These are phyloP conservation scores for Cymbopogon flexuosus DNA, from an alignment of 202 grass and related monocot species.

Conservation along the genomic window DNA sequence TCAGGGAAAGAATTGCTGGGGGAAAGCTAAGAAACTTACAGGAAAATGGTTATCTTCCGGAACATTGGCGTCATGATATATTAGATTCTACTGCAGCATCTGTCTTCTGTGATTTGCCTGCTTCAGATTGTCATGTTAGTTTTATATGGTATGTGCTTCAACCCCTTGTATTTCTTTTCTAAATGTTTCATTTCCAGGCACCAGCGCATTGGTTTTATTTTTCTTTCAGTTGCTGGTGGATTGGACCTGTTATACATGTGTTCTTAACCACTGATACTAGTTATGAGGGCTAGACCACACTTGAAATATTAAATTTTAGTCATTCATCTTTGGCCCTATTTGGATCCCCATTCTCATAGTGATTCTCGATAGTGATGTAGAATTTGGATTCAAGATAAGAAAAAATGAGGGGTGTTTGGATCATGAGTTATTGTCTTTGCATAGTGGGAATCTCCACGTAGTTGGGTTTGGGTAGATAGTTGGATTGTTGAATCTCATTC, in stretches of 20 bases:
- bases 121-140: conserved; percentile 33
- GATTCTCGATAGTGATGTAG: neutral
- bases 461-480: neutral
- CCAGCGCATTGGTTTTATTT: neutral
- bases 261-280: neutral
- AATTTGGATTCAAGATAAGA: neutral
- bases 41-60: conserved; percentile 46
- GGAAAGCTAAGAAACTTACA: conserved; percentile 44
- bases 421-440: neutral
- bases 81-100: conserved; percentile 61
- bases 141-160: conserved; percentile 64
- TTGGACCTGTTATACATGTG: neutral
- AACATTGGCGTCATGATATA: conserved; percentile 64
- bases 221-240: conserved; percentile 7
- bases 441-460: neutral
- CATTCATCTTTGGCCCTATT: neutral
- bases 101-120: conserved; percentile 42
- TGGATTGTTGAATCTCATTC: neutral
- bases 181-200: neutral
- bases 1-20: conserved; percentile 52
- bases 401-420: neutral
- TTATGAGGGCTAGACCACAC: neutral
- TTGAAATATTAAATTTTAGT: neutral
- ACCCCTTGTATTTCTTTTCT: neutral
- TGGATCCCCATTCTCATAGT: neutral